A percentile compares a stretch with the other conserved stretches of the same genome.
phyloP scores from a whole-genome alignment of 768 basidiomycete species.

The Suillus alpinus region DNA sequence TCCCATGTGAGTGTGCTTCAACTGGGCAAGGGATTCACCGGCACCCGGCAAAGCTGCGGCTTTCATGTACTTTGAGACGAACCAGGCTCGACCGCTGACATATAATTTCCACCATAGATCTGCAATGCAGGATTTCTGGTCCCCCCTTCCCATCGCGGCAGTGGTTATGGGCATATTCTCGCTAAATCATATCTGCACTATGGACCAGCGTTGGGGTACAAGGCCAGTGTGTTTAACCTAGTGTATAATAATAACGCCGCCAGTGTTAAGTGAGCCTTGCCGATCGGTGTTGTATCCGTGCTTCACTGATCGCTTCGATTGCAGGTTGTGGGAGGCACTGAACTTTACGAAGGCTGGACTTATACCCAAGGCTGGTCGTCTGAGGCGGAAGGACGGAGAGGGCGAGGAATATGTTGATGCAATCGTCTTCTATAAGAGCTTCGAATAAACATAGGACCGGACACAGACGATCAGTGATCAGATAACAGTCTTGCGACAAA shows the following conservation, averaged over 20 bases:
- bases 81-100: not conserved
- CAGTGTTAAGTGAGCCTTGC: conserved; percentile 53
- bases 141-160: conserved; percentile 55
- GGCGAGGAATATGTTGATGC: conserved; percentile 91
- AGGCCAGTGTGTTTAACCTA: conserved; percentile 85
- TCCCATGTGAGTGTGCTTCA: conserved; percentile 66
- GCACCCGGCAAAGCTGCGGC: not conserved
- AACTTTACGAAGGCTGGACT: conserved; percentile 77
- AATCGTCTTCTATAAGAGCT: conserved; percentile 79
- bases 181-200: conserved; percentile 79
- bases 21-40: not conserved
- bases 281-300: not conserved
- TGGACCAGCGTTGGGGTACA: conserved; percentile 74
- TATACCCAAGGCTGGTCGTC: conserved; percentile 73
- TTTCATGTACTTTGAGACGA: not conserved
- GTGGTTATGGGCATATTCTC: conserved; percentile 67
- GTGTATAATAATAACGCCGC: conserved; percentile 85
- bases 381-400: conserved; percentile 61
- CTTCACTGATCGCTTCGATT: conserved; percentile 4
- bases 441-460: conserved; percentile 37
- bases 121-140: conserved; percentile 92
- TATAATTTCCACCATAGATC: conserved; percentile 42
- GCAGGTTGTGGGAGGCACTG: conserved; percentile 79
- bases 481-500: not conserved
- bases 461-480: not conserved